Base-by-base conservation (phyloP, 805 yeast genomes). In the Yarrowia bubula region DNA sequence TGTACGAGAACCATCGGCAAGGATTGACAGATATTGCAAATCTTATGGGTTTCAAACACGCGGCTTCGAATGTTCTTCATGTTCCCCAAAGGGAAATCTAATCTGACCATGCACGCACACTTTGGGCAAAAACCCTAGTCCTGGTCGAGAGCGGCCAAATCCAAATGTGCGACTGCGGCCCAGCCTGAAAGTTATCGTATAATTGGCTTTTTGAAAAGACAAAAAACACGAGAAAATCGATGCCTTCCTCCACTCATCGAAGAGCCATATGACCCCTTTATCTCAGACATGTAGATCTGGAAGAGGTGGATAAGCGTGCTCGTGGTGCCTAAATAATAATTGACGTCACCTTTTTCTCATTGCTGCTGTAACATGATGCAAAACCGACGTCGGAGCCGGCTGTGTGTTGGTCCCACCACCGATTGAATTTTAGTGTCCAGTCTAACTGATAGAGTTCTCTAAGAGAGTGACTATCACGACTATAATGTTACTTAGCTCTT, bases 71-170 rank as follows among this genome's bases (percentile, higher is more conserved):
- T 28, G 28, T 22, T 43, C 42, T n/a, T 28, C 5, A 22, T 35
- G 46, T 39, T 37, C 57, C 64, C 55, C 41, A 43, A 43, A 41
- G 38, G 50, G 64, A 31, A 46, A 46, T 61, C 46, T 61, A 61
- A 35, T 37, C 53, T 47, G 15, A 8, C 9, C 28, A 9, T 31
- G 4, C 31, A 8, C 38, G 4, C 31, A 8, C 38, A 64, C 47
- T 46, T 82, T 72, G 87, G 80, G 75, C 87, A 78, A n/a, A 46
- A n/a, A 33, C 50, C 50, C 18, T 46, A n/a, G 37, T 22, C 47
- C 47, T 10, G 22, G 10, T 31, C 3, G 9, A 9, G 17, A 32
- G n/a, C 18, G 53, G 39, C 17, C 55, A 13, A 33, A 33, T 35
- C 57, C 57, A 13, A 48, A 50, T 3, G 8, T 10, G 57, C 42